phyloP scores from a whole-genome alignment of 192 early-diverging fungal species.

The Mortierella antarctica region DNA sequence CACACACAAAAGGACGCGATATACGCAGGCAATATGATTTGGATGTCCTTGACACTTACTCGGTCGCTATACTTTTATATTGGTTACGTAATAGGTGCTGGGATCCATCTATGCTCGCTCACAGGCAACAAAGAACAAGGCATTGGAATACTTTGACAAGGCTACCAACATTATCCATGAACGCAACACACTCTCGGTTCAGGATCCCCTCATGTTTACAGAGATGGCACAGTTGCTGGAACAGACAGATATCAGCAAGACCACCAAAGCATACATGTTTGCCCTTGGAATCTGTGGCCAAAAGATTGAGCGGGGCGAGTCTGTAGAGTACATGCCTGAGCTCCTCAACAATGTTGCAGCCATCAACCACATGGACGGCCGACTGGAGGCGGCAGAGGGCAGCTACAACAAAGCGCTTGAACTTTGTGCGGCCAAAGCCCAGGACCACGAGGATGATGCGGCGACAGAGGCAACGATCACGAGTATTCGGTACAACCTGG shows the following conservation, averaged over 20 bases:
- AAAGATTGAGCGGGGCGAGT: constrained; percentile 39
- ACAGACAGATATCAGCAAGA: constrained; percentile 59
- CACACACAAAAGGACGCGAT: not conserved
- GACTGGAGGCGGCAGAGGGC: constrained; percentile 50
- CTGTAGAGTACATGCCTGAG: constrained; percentile 62
- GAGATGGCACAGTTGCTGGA: constrained; percentile 77
- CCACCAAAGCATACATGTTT: constrained; percentile 57
- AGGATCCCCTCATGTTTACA: constrained; percentile 68
- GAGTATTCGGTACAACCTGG: constrained; percentile 83
- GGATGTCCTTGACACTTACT: not conserved
- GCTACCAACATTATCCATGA: constrained; percentile 67
- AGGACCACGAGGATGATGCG: constrained; percentile 41
- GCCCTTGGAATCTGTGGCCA: constrained; percentile 52
- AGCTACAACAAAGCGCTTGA: constrained; percentile 62
- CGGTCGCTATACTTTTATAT: not conserved
- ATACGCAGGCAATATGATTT: not conserved
- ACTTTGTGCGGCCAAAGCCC: constrained; percentile 32
- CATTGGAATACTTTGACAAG: constrained; percentile 72
- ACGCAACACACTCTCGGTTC: constrained; percentile 55
- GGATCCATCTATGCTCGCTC: constrained; percentile 71
- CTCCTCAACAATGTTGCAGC: constrained; percentile 92
- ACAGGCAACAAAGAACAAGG: constrained; percentile 73
- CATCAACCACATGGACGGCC: constrained; percentile 68
- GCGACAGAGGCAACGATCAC: constrained; percentile 53
- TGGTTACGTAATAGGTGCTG: constrained; percentile 52